phyloP scores from a whole-genome alignment of 176 grass and related monocot genomes.

The Carex littledalei region DNA sequence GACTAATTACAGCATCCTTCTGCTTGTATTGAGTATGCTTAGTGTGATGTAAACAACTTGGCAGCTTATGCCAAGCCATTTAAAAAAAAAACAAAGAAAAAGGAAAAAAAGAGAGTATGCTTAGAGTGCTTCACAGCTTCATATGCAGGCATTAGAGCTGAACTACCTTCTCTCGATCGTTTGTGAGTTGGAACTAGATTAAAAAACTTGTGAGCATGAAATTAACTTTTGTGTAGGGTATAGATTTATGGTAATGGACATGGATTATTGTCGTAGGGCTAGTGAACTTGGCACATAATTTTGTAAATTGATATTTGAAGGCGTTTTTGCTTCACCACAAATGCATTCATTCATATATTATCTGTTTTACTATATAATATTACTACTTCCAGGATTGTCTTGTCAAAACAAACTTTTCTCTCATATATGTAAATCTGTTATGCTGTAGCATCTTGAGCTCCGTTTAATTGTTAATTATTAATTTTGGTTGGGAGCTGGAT shows the following conservation, averaged over 20 bases:
- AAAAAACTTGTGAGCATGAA: neutral
- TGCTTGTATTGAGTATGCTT: neutral
- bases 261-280: neutral
- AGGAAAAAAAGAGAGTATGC: neutral
- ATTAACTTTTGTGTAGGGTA: neutral
- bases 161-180: neutral
- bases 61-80: too few species aligned
- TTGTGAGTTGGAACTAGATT: neutral
- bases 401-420: neutral
- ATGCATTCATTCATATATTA: neutral
- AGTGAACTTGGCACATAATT: neutral
- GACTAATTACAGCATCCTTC: neutral
- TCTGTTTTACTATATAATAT: neutral
- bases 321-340: neutral
- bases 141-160: neutral
- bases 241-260: neutral
- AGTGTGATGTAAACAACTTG: neutral
- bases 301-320: neutral
- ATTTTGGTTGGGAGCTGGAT: neutral
- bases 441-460: neutral
- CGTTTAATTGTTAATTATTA: neutral
- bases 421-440: neutral
- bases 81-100: too few species aligned
- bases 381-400: neutral
- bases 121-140: neutral